Evolutionary conservation across 371 early-diverging fungal genomes (phyloP).

Genomic region (Lichtheimia hyalospora): DNA sequence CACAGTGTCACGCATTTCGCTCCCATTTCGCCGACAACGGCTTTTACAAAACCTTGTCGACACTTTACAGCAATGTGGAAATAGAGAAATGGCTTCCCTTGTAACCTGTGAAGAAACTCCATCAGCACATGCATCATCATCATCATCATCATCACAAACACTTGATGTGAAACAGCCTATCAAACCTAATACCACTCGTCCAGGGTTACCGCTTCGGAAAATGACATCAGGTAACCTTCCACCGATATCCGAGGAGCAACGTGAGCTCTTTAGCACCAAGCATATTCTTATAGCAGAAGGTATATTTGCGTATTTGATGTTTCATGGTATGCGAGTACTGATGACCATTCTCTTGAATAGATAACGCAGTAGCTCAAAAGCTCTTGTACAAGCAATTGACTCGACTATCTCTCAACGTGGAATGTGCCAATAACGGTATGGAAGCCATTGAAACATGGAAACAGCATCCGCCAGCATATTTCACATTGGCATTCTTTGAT

Average conservation of each 20-base stretch:
- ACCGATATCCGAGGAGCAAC: constrained; percentile 18
- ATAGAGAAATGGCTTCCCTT: background rate
- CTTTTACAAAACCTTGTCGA: constrained; percentile 37
- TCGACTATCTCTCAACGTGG: constrained; percentile 36
- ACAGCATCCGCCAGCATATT: constrained; percentile 25
- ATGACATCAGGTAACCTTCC: too few species aligned
- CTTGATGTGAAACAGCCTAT: background rate
- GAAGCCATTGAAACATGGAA: constrained; percentile 41
- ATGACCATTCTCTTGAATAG: constrained; percentile 10
- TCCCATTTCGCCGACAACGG: constrained; percentile 53
- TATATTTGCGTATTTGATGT: constrained; percentile 4
- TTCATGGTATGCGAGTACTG: background rate
- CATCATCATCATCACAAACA: background rate
- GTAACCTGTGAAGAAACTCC: background rate
- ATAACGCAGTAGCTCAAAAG: constrained; percentile 49
- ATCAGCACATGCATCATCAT: background rate
- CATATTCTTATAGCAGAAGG: constrained; percentile 46
- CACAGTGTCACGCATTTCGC: constrained; percentile 46
- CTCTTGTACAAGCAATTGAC: constrained; percentile 38
- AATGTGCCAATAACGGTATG: constrained; percentile 45
- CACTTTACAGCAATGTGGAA: constrained; percentile 12
- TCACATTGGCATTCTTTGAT: constrained; percentile 46
- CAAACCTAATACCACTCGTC: constrained; percentile 14
- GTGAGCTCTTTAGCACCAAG: constrained; percentile 25
- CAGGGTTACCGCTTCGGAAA: too few species aligned